Evolutionary conservation across 352 stramenopile genomes (phyloP), one percentile per base, ranked within the genome.

Genomic region (Globisporangium emineosum): DNA sequence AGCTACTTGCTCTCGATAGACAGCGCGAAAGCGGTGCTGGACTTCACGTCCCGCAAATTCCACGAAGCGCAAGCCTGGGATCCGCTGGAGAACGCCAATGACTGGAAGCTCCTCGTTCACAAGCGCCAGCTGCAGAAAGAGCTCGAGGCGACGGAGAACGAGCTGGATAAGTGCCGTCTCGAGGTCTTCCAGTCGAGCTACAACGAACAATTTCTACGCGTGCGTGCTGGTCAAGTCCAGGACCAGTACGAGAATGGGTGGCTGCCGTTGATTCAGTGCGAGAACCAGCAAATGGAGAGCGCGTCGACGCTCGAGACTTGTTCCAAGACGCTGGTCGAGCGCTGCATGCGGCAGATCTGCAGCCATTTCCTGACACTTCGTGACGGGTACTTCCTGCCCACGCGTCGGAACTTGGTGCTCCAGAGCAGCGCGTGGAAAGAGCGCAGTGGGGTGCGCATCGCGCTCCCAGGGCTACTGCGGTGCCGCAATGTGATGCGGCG

Each of bases 31-130:
- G 72, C 69, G 52, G 77, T 79, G 2, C 65, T 91, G 5, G 78
- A 86, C 32, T 91, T 89, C 27, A 52, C 72, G 1, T 86, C 76
- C 13, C 72, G 76, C 0, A 66, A 67, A 1, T 90, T 92, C 55
- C 72, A 76, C 21, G 68, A 89, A 61, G 72, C 81, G 5, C 83
- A 92, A 57, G 79, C 83, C 5, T 94, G 86, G 86, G 86, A 94
- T 65, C 73, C 78, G 1, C 65, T 94, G 2, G 86, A 94, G 63
- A 94, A 94, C 58, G 83, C 86, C 4, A 94, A 91, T 55, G 79
- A 94, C 62, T 90, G 86, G 80, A 75, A 60, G 25, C 70, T 81
- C 5, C 69, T 94, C 10, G 80, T 92, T 10, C 62, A 79, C 10
- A 94, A 92, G 61, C 78, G 83, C 4, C 71, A 79, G 23, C 66